Evolutionary conservation across 805 yeast species (phyloP), one percentile per base, ranked within the genome.

Genomic region (Tetrapisispora phaffii): DNA sequence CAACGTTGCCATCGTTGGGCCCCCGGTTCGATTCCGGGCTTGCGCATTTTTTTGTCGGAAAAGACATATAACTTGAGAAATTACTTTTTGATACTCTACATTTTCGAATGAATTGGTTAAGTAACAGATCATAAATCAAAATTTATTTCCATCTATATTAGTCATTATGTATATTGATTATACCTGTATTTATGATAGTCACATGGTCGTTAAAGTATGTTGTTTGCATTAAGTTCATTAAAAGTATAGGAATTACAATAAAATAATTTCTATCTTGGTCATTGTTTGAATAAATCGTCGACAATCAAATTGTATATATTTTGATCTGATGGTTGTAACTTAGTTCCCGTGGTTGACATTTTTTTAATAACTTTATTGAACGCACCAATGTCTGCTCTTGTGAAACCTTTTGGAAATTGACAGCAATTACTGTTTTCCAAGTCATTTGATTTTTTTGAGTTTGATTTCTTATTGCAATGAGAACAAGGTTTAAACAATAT

Each of bases 331-430:
- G 17, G 26, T 34, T 34, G 6, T 34, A n/a, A 9, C 6, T 34
- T n/a, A 13, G 32, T 38, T 12, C 13, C 26, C 7, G 23, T 23
- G 28, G 24, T 39, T 23, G 20, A 7, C 22, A 32, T 7, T 19
- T 26, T 38, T 33, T 38, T 38, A 19, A 39, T 33, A 17, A 44
- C 28, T 29, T 39, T 39, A 13, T 34, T 39, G 35, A 44, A 44
- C 8, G 29, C 29, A 36, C 44, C 53, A 15, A 58, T 57, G 40
- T 58, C 63, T 8, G 57, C 51, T 42, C 62, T 54, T n/a, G 62
- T 56, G 28, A 58, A 57, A 13, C 86, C 87, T 58, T 79, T 79
- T 34, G 82, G 74, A 54, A 80, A 81, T 32, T 67, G 59, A 55
- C 87, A 81, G 26, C 37, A 24, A 19, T 34, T 8, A n/a, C 6